Evolutionary conservation across 768 basidiomycete species (phyloP).

Genomic region (Boletus speciosus): DNA sequence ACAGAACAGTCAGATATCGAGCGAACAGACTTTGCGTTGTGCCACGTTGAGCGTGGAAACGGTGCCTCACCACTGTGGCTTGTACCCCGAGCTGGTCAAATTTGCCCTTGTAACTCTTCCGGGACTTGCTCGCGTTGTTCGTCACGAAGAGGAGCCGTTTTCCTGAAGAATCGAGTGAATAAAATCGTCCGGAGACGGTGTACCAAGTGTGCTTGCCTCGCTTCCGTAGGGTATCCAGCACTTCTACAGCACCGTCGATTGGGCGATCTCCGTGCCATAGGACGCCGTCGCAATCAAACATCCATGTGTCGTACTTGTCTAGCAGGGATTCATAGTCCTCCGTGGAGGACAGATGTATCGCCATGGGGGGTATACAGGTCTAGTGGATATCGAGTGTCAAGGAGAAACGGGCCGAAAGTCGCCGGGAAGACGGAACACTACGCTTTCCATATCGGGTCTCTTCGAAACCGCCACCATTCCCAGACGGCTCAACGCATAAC

Average conservation of each 20-base stretch:
- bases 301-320: slow-evolving; percentile 84
- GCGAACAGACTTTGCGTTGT: neutral
- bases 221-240: slow-evolving; percentile 66
- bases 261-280: slow-evolving; percentile 83
- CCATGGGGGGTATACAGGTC: slow-evolving; percentile 21
- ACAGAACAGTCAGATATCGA: neutral
- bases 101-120: slow-evolving; percentile 82
- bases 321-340: slow-evolving; percentile 49
- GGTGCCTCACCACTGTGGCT: slow-evolving; percentile 68
- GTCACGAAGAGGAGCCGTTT: slow-evolving; percentile 90
- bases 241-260: slow-evolving; percentile 75
- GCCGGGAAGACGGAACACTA: slow-evolving; percentile 13
- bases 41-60: neutral
- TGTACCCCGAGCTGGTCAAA: slow-evolving; percentile 88
- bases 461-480: neutral
- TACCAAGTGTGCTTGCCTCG: slow-evolving; percentile 51
- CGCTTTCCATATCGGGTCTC: slow-evolving; percentile 22
- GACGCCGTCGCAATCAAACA: slow-evolving; percentile 96
- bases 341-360: slow-evolving; percentile 28
- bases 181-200: neutral
- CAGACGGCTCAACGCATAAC: neutral
- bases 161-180: slow-evolving; percentile 38
- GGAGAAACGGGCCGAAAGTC: neutral
- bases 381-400: slow-evolving; percentile 8
- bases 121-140: slow-evolving; percentile 95